A percentile compares a stretch with the other conserved stretches of the same genome.
Conservation (phyloP, 2,329 filamentous ascomycete genomes). For the Calonectria pseudoturangicola region DNA sequence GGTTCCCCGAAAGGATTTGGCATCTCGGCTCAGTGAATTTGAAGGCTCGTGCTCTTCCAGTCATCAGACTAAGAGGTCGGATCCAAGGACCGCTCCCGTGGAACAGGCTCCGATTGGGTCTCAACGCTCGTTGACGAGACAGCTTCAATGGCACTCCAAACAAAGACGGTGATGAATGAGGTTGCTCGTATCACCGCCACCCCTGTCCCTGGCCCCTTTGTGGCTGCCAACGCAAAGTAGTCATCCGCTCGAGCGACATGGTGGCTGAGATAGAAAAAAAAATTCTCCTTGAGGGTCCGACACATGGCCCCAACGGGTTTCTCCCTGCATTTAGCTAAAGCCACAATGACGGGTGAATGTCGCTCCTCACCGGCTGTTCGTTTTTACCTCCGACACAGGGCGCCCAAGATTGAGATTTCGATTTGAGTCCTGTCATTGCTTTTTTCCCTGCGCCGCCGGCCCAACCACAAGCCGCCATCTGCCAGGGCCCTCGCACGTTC, state of each 20-base stretch:
- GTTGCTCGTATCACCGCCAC: constrained; percentile 37
- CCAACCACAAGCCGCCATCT: constrained; percentile 25
- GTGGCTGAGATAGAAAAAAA: constrained; percentile 36
- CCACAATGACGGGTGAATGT: constrained; percentile 19
- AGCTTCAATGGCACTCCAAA: constrained; percentile 35
- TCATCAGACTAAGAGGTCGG: constrained; percentile 43
- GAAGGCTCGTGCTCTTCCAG: constrained; percentile 22
- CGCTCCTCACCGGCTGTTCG: constrained; percentile 32
- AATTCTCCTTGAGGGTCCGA: constrained; percentile 37
- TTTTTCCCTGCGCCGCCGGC: constrained; percentile 24
- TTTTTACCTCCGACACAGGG: constrained; percentile 39
- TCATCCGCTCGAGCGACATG: constrained; percentile 17
- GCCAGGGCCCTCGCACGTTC: constrained; percentile 24
- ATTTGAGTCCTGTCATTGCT: constrained; percentile 24
- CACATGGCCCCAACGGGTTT: constrained; percentile 22
- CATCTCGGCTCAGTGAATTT: constrained; percentile 39
- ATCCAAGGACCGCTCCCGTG: constrained; percentile 50
- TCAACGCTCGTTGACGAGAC: constrained; percentile 32
- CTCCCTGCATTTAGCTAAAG: constrained; percentile 25
- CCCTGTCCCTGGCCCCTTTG: constrained; percentile 33
- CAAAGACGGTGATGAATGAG: constrained; percentile 23
- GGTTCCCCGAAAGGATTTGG: constrained; percentile 34
- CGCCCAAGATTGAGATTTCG: constrained; percentile 30
- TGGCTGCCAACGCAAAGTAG: constrained; percentile 35
- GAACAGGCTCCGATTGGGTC: constrained; percentile 53